Evolutionary conservation across 768 basidiomycete genomes (phyloP).

Genomic region (Chiua virens): DNA sequence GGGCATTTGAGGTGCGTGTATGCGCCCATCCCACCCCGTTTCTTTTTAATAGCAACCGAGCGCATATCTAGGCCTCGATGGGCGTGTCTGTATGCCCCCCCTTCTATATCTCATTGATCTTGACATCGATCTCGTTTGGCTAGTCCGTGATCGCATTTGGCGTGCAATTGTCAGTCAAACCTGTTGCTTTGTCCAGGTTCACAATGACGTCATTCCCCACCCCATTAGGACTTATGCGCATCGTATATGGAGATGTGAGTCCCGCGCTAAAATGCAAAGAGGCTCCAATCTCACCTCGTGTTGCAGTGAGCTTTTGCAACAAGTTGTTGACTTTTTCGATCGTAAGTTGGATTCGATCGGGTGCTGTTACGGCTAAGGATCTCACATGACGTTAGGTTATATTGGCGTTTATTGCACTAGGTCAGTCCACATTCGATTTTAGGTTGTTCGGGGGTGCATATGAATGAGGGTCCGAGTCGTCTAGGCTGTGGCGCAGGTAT

Average conservation of each 20-base stretch:
- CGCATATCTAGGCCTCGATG: conserved; percentile 33
- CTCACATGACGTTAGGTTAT: conserved; percentile 15
- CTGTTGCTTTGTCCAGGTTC: background rate
- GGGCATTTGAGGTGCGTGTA: conserved; percentile 26
- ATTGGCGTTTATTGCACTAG: conserved; percentile 29
- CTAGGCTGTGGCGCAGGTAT: conserved; percentile 31
- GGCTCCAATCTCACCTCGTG: background rate
- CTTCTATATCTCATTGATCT: background rate
- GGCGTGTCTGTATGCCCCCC: conserved; percentile 28
- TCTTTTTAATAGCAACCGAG: background rate
- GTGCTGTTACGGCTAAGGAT: background rate
- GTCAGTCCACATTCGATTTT: conserved; percentile 10
- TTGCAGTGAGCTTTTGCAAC: conserved; percentile 33
- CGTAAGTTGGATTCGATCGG: conserved; percentile 20
- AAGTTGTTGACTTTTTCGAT: conserved; percentile 31
- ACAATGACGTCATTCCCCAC: conserved; percentile 5
- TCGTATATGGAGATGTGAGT: conserved; percentile 38
- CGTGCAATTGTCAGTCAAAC: conserved; percentile 32
- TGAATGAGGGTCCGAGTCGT: background rate
- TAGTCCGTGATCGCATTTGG: conserved; percentile 36
- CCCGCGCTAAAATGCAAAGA: background rate
- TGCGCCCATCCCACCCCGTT: background rate
- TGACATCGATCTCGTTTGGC: background rate
- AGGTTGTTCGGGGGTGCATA: background rate
- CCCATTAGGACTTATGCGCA: conserved; percentile 34